These are phyloP conservation scores for Daldinia bambusicola DNA, from an alignment of 495 filamentous ascomycete species.

Conservation along the genomic window DNA sequence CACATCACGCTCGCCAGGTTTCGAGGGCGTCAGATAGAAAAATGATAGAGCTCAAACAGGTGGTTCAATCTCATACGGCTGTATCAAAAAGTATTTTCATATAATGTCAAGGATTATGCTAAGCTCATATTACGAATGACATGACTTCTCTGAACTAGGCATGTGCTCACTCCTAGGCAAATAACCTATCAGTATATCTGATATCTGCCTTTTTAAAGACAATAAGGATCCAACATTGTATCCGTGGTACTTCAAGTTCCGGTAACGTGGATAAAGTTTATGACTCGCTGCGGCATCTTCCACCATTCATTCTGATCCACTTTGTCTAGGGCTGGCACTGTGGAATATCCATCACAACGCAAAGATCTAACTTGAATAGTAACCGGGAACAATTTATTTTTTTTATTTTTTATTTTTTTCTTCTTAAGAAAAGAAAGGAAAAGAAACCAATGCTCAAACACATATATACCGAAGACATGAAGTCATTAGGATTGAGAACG, in stretches of 20 bases:
- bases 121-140: too few relatives aligned
- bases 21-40: background rate
- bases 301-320: slow-evolving; percentile 7
- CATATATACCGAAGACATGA: background rate
- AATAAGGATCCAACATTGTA: slow-evolving; percentile 3
- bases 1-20: background rate
- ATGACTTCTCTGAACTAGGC: too few relatives aligned
- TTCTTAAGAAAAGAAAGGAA: too few relatives aligned
- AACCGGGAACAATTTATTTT: too few relatives aligned
- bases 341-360: slow-evolving; percentile 5
- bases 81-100: too few relatives aligned
- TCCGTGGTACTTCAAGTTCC: slow-evolving; percentile 16
- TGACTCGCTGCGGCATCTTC: slow-evolving; percentile 16
- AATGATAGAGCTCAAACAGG: too few relatives aligned
- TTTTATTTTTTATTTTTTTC: too few relatives aligned
- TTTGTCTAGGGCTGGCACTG: background rate
- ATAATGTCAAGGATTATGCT: too few relatives aligned
- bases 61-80: too few relatives aligned
- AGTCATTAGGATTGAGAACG: background rate
- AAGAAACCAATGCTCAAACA: background rate
- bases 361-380: too few relatives aligned
- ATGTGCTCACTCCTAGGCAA: too few relatives aligned
- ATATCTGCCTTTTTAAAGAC: background rate
- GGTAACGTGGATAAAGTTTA: slow-evolving; percentile 20
- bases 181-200: too few relatives aligned